Evolutionary conservation across 805 yeast species (phyloP), one percentile per base, ranked within the genome.

Genomic region (Candida cerambycidarum): DNA sequence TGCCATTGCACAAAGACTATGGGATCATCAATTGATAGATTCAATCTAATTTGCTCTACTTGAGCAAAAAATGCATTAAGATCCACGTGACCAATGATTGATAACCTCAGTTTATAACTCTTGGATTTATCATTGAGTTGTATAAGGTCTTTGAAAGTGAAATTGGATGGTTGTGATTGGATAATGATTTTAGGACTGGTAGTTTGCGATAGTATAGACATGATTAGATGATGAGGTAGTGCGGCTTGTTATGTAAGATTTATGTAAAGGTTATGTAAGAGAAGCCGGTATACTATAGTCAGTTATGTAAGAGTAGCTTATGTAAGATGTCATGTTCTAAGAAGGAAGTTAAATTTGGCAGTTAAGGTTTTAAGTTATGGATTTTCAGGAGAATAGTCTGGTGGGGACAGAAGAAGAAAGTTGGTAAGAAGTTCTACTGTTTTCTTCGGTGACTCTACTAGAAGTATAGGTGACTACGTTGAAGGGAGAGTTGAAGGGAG

Each of bases 51-150:
- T 51, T 85, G 92, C 55, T 93, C 97, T 23, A 84, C 93, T 58
- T 93, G 99, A 0, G 99, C 96, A 63, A 86, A 93, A 61, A 90
- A 93, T 10, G 98, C 97, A 65, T 93, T 95, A 54, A 89, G 77
- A 63, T 93, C 99, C 17, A 93, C 76, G 54, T 89, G 95, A 6
- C 85, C 89, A 29, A 93, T 77, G 17, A 85, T 85, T 0, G 96
- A 73, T 9, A 92, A 66, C 2, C 92, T 88, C 46, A 89, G 82
- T 5, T 56, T 53, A 58, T 77, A 82, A 2, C 93, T 68, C 10
- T 62, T 68, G 2, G 55, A 50, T 1, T 68, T 65, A 37, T 77
- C 71, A 38, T 71, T 67, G 12, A 86, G 61, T 33, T 71, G 75
- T 8, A 62, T 45, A 2, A 85, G 58, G 48, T 85, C 76, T 21